Evolutionary conservation across 2,329 filamentous ascomycete species (phyloP).

Genomic region (Xylariaceae sp.): DNA sequence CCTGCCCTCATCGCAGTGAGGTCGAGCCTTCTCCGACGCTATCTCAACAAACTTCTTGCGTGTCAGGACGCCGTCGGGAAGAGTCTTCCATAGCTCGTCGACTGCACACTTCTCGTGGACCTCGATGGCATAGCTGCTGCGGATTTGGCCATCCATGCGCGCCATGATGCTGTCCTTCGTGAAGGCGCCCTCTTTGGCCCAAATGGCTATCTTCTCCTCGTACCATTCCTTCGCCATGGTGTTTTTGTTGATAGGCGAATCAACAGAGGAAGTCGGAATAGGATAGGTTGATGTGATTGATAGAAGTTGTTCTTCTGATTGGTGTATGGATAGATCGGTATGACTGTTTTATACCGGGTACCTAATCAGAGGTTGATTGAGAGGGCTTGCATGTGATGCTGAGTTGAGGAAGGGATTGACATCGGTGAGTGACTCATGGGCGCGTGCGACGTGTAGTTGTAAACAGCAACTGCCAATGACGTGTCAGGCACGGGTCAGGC

Average conservation of each 20-base stretch:
- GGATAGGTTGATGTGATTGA: background rate
- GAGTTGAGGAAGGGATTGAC: too few relatives aligned
- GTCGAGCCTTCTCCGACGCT: too few relatives aligned
- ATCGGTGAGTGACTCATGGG: too few relatives aligned
- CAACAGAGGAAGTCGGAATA: background rate
- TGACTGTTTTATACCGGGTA: too few relatives aligned
- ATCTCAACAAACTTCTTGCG: too few relatives aligned
- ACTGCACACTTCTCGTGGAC: background rate
- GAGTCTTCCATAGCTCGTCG: background rate
- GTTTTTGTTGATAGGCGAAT: background rate
- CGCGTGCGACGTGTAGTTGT: too few relatives aligned
- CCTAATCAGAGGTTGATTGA: too few relatives aligned
- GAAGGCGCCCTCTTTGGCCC: background rate
- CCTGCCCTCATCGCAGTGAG: background rate
- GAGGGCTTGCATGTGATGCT: too few relatives aligned
- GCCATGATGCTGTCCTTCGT: conserved; percentile 1
- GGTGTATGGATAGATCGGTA: too few relatives aligned
- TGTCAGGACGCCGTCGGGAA: background rate
- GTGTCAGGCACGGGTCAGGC: too few relatives aligned
- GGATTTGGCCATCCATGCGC: conserved; percentile 1
- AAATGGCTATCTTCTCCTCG: background rate
- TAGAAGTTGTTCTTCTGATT: background rate
- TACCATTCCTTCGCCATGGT: background rate
- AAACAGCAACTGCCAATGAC: too few relatives aligned
- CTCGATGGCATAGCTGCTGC: background rate